Conservation (phyloP, 108 stramenopile genomes). For the Hondaea fermentalgiana region DNA sequence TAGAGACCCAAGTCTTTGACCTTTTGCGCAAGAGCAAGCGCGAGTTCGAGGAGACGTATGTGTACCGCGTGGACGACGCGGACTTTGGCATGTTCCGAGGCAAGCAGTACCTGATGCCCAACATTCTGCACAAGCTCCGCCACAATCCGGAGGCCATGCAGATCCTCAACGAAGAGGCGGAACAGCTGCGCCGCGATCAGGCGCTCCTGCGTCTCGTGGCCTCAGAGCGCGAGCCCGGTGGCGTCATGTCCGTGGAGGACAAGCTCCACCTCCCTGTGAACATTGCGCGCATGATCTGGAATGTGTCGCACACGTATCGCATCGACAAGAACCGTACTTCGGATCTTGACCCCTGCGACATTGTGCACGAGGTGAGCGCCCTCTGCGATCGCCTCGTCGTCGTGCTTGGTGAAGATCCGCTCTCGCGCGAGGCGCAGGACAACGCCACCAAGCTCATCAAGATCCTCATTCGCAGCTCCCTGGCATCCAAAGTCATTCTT, state of each 20-base stretch:
- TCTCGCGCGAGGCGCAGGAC: slow-evolving; percentile 77
- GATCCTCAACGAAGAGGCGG: slow-evolving; percentile 74
- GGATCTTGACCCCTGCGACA: slow-evolving; percentile 76
- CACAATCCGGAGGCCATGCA: slow-evolving; percentile 73
- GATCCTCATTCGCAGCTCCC: slow-evolving; percentile 72
- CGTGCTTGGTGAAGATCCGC: slow-evolving; percentile 78
- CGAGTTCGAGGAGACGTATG: slow-evolving; percentile 62
- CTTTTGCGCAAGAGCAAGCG: slow-evolving; percentile 63
- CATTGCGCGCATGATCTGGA: slow-evolving; percentile 74
- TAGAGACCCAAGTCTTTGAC: slow-evolving; percentile 86
- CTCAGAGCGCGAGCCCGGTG: slow-evolving; percentile 76
- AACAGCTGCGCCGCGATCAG: slow-evolving; percentile 74
- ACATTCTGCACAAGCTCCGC: slow-evolving; percentile 69
- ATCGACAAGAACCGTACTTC: slow-evolving; percentile 53
- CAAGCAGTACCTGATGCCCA: slow-evolving; percentile 67
- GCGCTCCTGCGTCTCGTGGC: slow-evolving; percentile 67
- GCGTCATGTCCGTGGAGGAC: slow-evolving; percentile 57
- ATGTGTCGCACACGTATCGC: slow-evolving; percentile 77
- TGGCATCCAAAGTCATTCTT: slow-evolving; percentile 75
- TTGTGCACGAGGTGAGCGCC: slow-evolving; percentile 61
- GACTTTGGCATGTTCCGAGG: slow-evolving; percentile 68
- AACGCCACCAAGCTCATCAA: slow-evolving; percentile 87
- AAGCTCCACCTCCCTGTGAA: slow-evolving; percentile 83
- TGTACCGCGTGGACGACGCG: slow-evolving; percentile 62
- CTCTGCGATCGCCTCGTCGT: slow-evolving; percentile 73